Conservation (phyloP, 495 filamentous ascomycete species). For the Podospora didyma region DNA sequence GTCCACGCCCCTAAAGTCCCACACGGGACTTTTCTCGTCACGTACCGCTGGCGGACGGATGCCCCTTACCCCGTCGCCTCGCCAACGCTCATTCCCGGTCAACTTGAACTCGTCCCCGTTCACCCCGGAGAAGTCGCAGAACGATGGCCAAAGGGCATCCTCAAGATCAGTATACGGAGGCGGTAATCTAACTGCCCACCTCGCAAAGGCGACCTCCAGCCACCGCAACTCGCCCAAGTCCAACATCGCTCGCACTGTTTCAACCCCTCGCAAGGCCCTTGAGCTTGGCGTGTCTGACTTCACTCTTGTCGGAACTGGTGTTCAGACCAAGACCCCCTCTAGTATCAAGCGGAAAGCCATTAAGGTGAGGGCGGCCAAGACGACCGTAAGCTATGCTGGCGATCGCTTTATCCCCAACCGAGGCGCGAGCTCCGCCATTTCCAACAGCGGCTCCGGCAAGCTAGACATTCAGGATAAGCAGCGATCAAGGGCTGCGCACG, state of each 20-base stretch:
- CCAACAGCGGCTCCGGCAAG: constrained; percentile 77
- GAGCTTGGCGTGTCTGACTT: constrained; percentile 93
- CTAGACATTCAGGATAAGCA: constrained; percentile 60
- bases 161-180: constrained; percentile 65
- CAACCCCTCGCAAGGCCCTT: constrained; percentile 69
- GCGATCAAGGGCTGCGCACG: constrained; percentile 56
- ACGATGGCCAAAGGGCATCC: constrained; percentile 46
- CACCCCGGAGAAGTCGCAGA: constrained; percentile 64
- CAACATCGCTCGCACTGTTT: constrained; percentile 73
- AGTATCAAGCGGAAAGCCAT: constrained; percentile 63
- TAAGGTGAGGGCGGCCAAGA: constrained; percentile 68
- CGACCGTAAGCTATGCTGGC: constrained; percentile 76
- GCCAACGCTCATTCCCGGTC: constrained; percentile 42
- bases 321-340: constrained; percentile 63
- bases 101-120: constrained; percentile 67
- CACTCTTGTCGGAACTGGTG: constrained; percentile 76
- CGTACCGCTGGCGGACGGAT: constrained; percentile 92
- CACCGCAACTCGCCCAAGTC: constrained; percentile 84
- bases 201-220: constrained; percentile 59
- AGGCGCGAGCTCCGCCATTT: constrained; percentile 79
- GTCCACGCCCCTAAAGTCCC: constrained; percentile 90
- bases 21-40: constrained; percentile 85
- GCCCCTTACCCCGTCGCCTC: constrained; percentile 89
- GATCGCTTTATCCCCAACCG: constrained; percentile 97
- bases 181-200: constrained; percentile 67